Base-by-base conservation (phyloP, 2,329 filamentous ascomycete species). In the Eutypella sp. region DNA sequence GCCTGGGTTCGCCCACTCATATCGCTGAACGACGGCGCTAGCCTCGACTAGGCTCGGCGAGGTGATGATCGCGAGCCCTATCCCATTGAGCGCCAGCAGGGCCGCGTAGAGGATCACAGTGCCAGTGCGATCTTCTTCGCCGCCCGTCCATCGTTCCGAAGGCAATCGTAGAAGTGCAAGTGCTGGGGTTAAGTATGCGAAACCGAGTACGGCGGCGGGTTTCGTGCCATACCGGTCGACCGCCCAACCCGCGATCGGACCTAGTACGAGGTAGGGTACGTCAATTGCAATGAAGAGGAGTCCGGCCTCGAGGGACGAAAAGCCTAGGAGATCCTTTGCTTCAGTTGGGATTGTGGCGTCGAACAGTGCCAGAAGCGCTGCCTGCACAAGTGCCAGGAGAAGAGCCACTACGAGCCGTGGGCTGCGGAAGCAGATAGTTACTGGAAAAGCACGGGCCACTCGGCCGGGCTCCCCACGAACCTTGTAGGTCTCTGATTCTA, bases 151-250 rank as follows among this genome's bases (percentile, higher is more conserved):
- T 54, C 50, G 76, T 58, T 54, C 54, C 59, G 84, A 75, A 2
- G 72, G 75, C 38, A 85, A 66, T 43, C 74, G 77, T 5, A 85
- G 73, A 47, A 83, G 63, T 25, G 84, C 65, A 58, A 82, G 83
- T 2, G 76, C 74, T 22, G 84, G 49, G 41, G 75, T 72, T 15
- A 85, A 72, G 11, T 76, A 78, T 57, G 76, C 74, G 60, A 84
- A 63, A 1, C 68, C 67, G 16, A 63, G 15, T 0, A 64, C 59
- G 0, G 65, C 58, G 2, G 59, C 59, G 2, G 47, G 48, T 34
- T 67, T 66, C 2, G 63, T 55, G 25, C 68, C 67, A 44, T 62
- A 64, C 9, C 57, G 59, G 48, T 70, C 67, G 2, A 70, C 65
- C 1, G 57, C 57, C 53, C 60, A 64, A 5, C 68, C 68, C 0